These are phyloP conservation scores for Flaveria sonorensis DNA, from an alignment of 129 eudicot genomes.

Conservation along the genomic window DNA sequence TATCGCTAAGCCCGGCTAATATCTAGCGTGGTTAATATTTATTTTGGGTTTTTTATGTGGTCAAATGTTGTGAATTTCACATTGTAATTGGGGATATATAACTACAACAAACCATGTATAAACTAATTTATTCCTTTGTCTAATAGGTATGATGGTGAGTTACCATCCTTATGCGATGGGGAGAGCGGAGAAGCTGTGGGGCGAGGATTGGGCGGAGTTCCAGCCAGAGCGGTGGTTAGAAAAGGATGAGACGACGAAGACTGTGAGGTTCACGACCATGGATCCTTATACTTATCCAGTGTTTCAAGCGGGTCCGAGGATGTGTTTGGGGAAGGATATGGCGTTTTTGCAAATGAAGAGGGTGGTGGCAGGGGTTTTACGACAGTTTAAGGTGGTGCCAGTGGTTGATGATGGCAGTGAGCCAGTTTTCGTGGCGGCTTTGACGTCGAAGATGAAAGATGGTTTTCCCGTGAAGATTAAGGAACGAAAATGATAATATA, in stretches of 20 bases:
- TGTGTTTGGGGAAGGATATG: conserved; percentile 77
- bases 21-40: too few relatives aligned
- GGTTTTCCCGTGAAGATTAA: conserved; percentile 51
- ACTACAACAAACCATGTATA: too few relatives aligned
- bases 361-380: conserved; percentile 49
- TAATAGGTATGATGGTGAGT: conserved; percentile 31
- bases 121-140: not conserved
- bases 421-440: conserved; percentile 34
- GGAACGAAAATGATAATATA: conserved; percentile 25
- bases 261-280: conserved; percentile 32
- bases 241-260: conserved; percentile 31
- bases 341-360: conserved; percentile 72
- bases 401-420: conserved; percentile 32
- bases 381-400: conserved; percentile 55
- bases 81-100: too few relatives aligned
- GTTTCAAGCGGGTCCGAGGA: conserved; percentile 77
- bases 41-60: too few relatives aligned
- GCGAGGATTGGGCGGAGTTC: conserved; percentile 51
- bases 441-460: conserved; percentile 55
- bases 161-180: conserved; percentile 75
- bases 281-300: conserved; percentile 59
- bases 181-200: conserved; percentile 58
- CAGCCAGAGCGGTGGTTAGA: conserved; percentile 65
- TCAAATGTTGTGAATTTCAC: too few relatives aligned
- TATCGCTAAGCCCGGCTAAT: too few relatives aligned